Base-by-base conservation (phyloP, 352 stramenopile genomes). In the Albugo laibachii region DNA sequence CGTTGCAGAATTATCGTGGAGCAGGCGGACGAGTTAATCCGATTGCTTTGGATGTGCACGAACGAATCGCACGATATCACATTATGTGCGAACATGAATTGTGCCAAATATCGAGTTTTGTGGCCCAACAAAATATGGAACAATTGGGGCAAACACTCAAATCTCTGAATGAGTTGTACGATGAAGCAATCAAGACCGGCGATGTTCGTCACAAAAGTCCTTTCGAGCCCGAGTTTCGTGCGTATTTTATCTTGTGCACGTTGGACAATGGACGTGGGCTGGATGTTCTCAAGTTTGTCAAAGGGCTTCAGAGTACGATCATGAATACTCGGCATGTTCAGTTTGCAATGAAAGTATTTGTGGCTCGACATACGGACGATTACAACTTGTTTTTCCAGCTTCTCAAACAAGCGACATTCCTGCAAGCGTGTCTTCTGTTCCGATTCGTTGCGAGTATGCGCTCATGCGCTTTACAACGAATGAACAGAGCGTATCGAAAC, bases 1-100 rank as follows among this genome's bases (percentile, higher is more conserved):
- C 95, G 19, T 62, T 97, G 11, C 91, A 97, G 54, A 97, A 97
- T 60, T 97, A 97, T 51, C 87, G 92, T 38, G 92, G 80, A 21
- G 76, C 72, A 34, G 88, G 89, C 13, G 92, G 92, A 14, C 80
- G 84, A 41, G 92, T 92, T 16, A 83, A 97, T 50, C 84, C 83
- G 8, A 87, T 93, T 21, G 88, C 70, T 13, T 66, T 97, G 15
- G 77, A 95, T 37, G 89, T 95, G 37, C 87, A 97, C 48, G 92
- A 97, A 59, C 78, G 92, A 24, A 96, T 97, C 49, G 88, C 86
- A 38, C 74, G 92, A 15, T 97, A 95, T 65, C 89, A 96, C 59
- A 83, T 95, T 34, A 74, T 96, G 43, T 95, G 85, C 50, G 89
- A 97, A 48, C 88, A 97, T 53, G 87, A 97, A 54, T 60, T 97